These are phyloP conservation scores for Trichoderma erinaceum DNA, from an alignment of 495 filamentous ascomycete species.

Conservation along the genomic window DNA sequence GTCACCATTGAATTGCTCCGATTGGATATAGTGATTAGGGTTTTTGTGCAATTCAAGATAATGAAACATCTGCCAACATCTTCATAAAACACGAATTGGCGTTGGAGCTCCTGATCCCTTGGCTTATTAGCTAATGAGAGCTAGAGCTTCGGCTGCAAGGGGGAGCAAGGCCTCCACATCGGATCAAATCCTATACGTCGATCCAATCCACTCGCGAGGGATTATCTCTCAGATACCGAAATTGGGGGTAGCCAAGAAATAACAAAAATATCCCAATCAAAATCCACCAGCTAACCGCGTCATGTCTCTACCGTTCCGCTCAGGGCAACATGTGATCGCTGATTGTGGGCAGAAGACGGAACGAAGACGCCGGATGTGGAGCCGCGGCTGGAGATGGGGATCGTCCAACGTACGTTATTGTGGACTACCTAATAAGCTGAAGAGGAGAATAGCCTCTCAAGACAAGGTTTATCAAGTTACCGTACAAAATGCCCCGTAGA, in stretches of 20 bases:
- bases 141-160: constrained; percentile 1
- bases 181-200: constrained; percentile 9
- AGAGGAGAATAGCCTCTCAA: too few relatives aligned
- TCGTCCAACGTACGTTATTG: neutral
- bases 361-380: neutral
- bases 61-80: neutral
- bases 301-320: neutral
- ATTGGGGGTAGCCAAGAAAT: neutral
- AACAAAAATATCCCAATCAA: neutral
- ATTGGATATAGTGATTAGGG: too few relatives aligned
- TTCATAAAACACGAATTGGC: neutral
- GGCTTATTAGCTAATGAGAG: neutral
- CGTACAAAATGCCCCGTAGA: too few relatives aligned
- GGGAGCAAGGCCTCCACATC: neutral
- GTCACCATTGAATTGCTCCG: too few relatives aligned
- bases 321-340: neutral
- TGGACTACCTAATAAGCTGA: neutral
- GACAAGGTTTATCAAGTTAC: too few relatives aligned
- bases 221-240: neutral
- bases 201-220: neutral
- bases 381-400: neutral
- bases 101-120: neutral
- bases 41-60: neutral
- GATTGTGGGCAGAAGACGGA: neutral
- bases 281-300: neutral